Percentiles rank a stretch among this genome's conserved stretches.
Evolutionary conservation across 2,329 filamentous ascomycete genomes (phyloP).

Genomic region (Stenocarpella maydis): DNA sequence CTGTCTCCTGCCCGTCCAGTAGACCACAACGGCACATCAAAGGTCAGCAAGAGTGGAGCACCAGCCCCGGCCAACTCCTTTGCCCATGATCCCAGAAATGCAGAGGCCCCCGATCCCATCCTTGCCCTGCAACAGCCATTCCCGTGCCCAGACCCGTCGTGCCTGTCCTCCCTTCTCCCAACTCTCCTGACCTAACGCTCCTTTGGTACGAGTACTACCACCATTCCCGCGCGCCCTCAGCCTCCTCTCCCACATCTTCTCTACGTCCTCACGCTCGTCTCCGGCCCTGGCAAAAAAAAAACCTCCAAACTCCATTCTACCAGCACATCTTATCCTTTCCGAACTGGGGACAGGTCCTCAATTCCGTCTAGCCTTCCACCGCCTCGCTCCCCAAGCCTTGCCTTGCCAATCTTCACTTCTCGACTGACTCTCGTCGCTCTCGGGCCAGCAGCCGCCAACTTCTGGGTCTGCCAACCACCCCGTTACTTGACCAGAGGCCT

Average conservation of each 20-base stretch:
- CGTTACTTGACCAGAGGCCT: neutral
- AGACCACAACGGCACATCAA: neutral
- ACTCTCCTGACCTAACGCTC: no score
- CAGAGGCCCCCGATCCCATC: slow-evolving; percentile 27
- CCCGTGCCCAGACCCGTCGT: slow-evolving; percentile 21
- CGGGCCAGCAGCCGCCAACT: neutral
- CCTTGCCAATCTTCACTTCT: slow-evolving; percentile 21
- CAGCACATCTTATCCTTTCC: slow-evolving; percentile 35
- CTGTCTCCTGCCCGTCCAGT: slow-evolving; percentile 22
- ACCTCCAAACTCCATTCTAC: slow-evolving; percentile 27
- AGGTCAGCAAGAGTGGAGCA: slow-evolving; percentile 31
- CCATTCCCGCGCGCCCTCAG: neutral
- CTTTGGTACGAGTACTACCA: no score
- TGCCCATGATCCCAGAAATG: slow-evolving; percentile 30
- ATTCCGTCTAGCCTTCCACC: slow-evolving; percentile 24
- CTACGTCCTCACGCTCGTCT: slow-evolving; percentile 10
- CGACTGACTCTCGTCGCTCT: neutral
- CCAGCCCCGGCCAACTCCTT: slow-evolving; percentile 23
- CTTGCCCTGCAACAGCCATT: slow-evolving; percentile 15
- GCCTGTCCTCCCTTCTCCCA: slow-evolving; percentile 19
- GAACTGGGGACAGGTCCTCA: slow-evolving; percentile 36
- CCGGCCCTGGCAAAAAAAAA: slow-evolving; percentile 19
- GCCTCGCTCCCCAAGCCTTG: slow-evolving; percentile 9
- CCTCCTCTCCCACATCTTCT: slow-evolving; percentile 20
- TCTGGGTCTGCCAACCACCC: slow-evolving; percentile 7